Evolutionary conservation across 495 filamentous ascomycete species (phyloP).

Genomic region (Pseudevernia furfuracea): DNA sequence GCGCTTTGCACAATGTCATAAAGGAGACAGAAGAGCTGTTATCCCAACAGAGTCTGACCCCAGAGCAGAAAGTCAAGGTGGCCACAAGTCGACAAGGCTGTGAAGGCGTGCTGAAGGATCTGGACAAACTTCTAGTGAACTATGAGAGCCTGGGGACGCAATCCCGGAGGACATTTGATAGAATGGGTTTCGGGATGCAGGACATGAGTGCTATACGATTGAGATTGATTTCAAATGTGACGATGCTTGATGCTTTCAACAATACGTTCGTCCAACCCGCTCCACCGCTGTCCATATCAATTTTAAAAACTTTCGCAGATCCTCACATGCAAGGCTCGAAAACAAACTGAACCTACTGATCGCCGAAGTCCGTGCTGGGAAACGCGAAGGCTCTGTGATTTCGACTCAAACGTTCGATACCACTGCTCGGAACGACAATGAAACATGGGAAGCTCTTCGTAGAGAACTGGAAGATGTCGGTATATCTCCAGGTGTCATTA

Average conservation of each 20-base stretch:
- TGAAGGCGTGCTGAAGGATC: constrained; percentile 26
- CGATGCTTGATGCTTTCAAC: constrained; percentile 24
- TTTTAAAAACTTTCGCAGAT: constrained; percentile 8
- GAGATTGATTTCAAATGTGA: constrained; percentile 15
- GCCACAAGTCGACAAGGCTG: constrained; percentile 26
- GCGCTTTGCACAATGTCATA: constrained; percentile 29
- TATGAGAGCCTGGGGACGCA: constrained; percentile 23
- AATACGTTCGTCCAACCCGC: not conserved
- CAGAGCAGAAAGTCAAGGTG: constrained; percentile 23
- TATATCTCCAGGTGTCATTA: constrained; percentile 16
- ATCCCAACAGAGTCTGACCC: constrained; percentile 23
- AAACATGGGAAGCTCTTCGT: constrained; percentile 20
- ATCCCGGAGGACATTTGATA: constrained; percentile 19
- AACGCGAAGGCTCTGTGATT: constrained; percentile 20
- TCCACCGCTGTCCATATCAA: not conserved
- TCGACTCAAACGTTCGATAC: constrained; percentile 12
- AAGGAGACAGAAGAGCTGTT: constrained; percentile 31
- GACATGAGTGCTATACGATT: constrained; percentile 16
- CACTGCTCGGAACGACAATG: constrained; percentile 5
- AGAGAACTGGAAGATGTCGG: constrained; percentile 24
- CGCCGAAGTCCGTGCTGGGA: constrained; percentile 24
- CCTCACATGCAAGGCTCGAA: constrained; percentile 22
- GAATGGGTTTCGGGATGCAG: constrained; percentile 18
- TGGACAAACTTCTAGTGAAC: constrained; percentile 26
- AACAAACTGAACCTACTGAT: constrained; percentile 20